Evolutionary conservation across 2,329 filamentous ascomycete genomes (phyloP), one percentile per base, ranked within the genome.

Genomic region (Cladophialophora carrionii): DNA sequence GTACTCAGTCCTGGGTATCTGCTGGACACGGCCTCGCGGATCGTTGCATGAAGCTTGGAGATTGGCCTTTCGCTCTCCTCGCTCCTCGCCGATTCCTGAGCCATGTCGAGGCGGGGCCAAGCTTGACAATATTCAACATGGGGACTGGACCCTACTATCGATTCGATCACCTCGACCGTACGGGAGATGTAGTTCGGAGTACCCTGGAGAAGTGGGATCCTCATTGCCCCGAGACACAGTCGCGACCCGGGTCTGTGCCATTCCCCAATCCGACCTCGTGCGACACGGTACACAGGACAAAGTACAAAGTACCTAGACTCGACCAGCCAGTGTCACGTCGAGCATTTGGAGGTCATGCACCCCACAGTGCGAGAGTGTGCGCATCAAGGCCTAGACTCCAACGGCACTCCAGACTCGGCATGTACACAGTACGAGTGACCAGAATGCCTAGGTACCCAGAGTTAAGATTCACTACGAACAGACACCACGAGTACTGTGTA

Each of bases 401-500:
- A 24, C 9, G 26, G 20, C 48, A 52, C 48, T 52, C 20, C 48
- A 52, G 48, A 52, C 20, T 52, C 48, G 48, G 48, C 48, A 52
- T 6, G 26, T 29, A 29, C n/a, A n/a, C n/a, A n/a, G n/a, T n/a
- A n/a, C n/a, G n/a, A n/a, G n/a, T n/a, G n/a, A n/a, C n/a, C n/a
- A n/a, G n/a, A n/a, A n/a, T n/a, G n/a, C n/a, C n/a, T n/a, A n/a
- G 26, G 26, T 29, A 29, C 26, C 26, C 26, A 43, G 10, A 43
- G 17, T 6, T 2, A 43, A 20, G 17, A 14, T 43, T n/a, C 37
- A 43, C 17, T 9, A 43, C 6, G 37, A 43, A 43, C 5, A n/a
- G 14, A n/a, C 17, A 17, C 37, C n/a, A n/a, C 26, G 6, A 29
- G 26, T 29, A 29, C 37, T 1, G 17, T 3, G 26, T 29, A 29